These are phyloP conservation scores for Graphiopsis chlorocephala DNA, from an alignment of 2,329 filamentous ascomycete genomes.

Conservation along the genomic window DNA sequence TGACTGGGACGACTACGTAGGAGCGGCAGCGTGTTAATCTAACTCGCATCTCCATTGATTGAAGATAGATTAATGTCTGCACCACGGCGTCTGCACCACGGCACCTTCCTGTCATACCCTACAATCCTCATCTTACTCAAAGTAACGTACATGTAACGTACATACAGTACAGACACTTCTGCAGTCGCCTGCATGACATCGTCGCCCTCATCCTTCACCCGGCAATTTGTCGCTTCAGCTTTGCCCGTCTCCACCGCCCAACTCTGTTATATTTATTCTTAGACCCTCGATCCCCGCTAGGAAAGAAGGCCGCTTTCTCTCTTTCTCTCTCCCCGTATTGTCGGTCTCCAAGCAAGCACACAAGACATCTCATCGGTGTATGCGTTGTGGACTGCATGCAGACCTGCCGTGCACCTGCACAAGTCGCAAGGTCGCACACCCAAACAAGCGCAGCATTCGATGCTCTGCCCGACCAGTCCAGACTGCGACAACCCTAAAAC, in stretches of 20 bases:
- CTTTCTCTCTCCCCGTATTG: not conserved
- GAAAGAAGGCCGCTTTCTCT: not conserved
- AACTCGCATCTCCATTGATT: not conserved
- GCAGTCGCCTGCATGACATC: not conserved
- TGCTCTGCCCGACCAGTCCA: not conserved
- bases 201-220: not conserved
- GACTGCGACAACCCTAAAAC: not conserved
- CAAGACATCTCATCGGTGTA: not conserved
- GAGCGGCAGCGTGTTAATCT: not conserved
- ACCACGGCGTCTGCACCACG: not conserved
- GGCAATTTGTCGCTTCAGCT: slow-evolving; percentile 1
- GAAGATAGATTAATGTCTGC: not conserved
- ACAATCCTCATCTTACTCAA: not conserved
- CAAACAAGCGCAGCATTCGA: not conserved
- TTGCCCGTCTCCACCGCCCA: not conserved
- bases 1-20: not conserved
- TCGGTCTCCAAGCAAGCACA: not conserved
- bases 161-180: not conserved
- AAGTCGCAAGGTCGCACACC: not conserved
- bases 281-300: not conserved
- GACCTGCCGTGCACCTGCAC: not conserved
- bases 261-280: not conserved
- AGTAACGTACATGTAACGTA: not conserved
- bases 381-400: not conserved
- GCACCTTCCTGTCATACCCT: not conserved